Base-by-base conservation (phyloP, 2,329 filamentous ascomycete genomes). In the Ophiostoma triangulosporum region DNA sequence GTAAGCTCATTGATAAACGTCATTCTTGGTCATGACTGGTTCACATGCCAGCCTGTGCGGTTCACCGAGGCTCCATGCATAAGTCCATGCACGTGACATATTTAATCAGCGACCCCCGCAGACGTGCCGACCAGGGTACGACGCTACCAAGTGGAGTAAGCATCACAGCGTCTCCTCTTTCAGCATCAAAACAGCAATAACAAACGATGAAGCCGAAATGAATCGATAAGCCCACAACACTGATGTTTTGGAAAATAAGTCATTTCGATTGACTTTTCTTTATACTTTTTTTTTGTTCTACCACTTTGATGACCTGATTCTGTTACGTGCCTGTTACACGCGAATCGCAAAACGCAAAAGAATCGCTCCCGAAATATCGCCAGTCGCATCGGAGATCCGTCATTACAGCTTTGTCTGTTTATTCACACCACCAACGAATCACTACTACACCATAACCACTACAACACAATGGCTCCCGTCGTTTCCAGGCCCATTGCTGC, bases 401-500 rank as follows among this genome's bases (percentile, higher is more conserved):
- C n/a, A n/a, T n/a, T n/a, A n/a, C n/a, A n/a, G n/a, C n/a, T n/a
- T n/a, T n/a, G n/a, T n/a, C n/a, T n/a, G n/a, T n/a, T n/a, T n/a
- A n/a, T n/a, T n/a, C n/a, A n/a, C n/a, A n/a, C n/a, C n/a, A n/a
- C n/a, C n/a, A n/a, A n/a, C n/a, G n/a, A 6, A 31, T 6, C 33
- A 17, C 15, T 6, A 2, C 31, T 36, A 31, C 29, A n/a, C n/a
- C n/a, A n/a, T n/a, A n/a, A n/a, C 15, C 27, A 15, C 15, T 29
- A 24, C 38, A 6, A 31, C 51, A 57, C 27, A 20, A 50, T 59
- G 58, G 58, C 58, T 26, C 56, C 58, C 9, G 58, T 50, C 24
- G 53, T 53, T 17, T 59, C 58, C 24, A 58, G 57, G 50, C 54
- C 51, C 12, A 51, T 55, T 11, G 54, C 33, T 11, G 54, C 31